phyloP scores from a whole-genome alignment of 2,329 filamentous ascomycete genomes.

The Trichoderma atrobrunneum region DNA sequence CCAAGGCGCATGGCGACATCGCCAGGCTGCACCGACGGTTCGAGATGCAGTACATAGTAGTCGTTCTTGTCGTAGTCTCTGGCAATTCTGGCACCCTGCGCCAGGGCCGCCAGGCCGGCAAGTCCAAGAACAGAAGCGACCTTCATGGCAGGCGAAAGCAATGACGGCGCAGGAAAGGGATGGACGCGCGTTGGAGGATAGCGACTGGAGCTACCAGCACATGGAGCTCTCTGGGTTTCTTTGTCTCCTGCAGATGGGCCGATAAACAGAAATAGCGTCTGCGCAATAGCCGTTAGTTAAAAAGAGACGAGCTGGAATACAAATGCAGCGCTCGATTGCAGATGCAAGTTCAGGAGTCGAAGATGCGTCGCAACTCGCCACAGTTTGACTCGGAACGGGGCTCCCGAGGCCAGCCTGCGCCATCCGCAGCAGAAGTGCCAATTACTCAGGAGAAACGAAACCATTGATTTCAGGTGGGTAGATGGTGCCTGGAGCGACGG shows the following conservation, averaged over 20 bases:
- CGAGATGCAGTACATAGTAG: slow-evolving; percentile 89
- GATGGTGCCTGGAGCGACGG: not conserved
- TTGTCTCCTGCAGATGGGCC: not conserved
- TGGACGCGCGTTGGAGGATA: slow-evolving; percentile 3
- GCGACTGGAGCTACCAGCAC: slow-evolving; percentile 12
- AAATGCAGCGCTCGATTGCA: not conserved
- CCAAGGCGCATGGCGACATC: slow-evolving; percentile 71
- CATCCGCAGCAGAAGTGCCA: not conserved
- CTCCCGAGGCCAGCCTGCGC: not conserved
- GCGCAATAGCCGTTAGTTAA: not conserved
- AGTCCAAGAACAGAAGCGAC: slow-evolving; percentile 51
- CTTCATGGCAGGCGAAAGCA: slow-evolving; percentile 43
- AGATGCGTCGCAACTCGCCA: slow-evolving; percentile 8
- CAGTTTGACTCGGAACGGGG: not conserved
- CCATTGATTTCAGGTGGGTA: not conserved
- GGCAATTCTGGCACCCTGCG: slow-evolving; percentile 49
- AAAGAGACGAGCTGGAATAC: not conserved
- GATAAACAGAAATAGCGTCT: not conserved
- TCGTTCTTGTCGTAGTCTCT: slow-evolving; percentile 79
- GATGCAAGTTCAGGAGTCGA: not conserved
- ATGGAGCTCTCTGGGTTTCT: not conserved
- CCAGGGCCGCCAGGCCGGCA: slow-evolving; percentile 48
- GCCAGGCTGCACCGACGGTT: slow-evolving; percentile 60
- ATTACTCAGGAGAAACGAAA: not conserved
- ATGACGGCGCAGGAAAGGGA: slow-evolving; percentile 15